Base-by-base conservation (phyloP, 2,329 filamentous ascomycete genomes). In the Pseudonectria buxi region DNA sequence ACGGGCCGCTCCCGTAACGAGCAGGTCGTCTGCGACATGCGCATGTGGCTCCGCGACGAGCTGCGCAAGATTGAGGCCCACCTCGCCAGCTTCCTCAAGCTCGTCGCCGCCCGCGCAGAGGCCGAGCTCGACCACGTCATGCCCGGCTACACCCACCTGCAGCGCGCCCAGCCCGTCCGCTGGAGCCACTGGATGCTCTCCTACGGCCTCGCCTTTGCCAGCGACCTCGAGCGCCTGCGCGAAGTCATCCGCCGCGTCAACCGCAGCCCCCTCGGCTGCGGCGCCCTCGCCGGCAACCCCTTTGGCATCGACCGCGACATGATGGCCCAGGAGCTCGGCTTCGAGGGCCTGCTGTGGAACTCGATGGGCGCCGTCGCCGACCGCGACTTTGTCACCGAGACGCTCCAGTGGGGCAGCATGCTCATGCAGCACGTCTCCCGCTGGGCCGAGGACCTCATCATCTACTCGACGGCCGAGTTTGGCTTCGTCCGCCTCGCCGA, bases 131-230 rank as follows among this genome's bases (percentile, higher is more conserved):
- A 85, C 48, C 71, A 77, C 45, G 59, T 94, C 53, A 92, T 94
- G 83, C 87, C 87, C 1, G 85, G 85, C 3, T 94, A 94, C 64
- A 94, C 86, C 11, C 87, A 94, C 62, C 65, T 92, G 25, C 87
- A 94, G 64, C 81, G 85, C 35, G 86, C 86, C 2, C 65, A 85
- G 63, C 86, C 86, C 2, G 78, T 94, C 48, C 71, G 83, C 42
- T 94, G 83, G 83, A 79, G 74, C 36, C 86, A 92, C 55, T 90
- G 82, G 82, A 69, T 94, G 56, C 64, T 94, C 45, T 82, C 80
- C 31, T 81, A 88, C 55, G 85, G 74, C 33, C 75, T 77, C 32
- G 74, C 77, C 24, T 90, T 94, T 54, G 68, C 74, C 11, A 69
- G 69, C 26, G 87, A 94, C 59, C 74, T 94, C 24, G 75, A 92